phyloP scores from a whole-genome alignment of 257 asterid species.

The Orobanche coerulescens region DNA sequence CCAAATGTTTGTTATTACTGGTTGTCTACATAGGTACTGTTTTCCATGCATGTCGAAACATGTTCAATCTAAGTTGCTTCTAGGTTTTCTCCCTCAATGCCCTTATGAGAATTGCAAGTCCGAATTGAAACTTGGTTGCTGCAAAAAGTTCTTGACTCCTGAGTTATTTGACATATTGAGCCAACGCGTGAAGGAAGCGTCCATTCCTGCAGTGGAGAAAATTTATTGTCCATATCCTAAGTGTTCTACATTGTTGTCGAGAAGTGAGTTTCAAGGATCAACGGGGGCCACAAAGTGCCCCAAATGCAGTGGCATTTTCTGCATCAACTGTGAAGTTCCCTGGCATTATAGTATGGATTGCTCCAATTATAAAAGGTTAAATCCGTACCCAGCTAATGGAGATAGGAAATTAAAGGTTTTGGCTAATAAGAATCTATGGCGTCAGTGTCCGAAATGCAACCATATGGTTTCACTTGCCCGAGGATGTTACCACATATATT shows the following conservation, averaged over 20 bases:
- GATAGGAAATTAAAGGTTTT: conserved; percentile 41
- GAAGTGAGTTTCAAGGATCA: background rate
- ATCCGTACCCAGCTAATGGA: conserved; percentile 33
- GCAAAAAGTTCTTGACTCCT: background rate
- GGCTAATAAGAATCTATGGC: conserved; percentile 47
- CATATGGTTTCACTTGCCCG: conserved; percentile 50
- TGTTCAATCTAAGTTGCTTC: background rate
- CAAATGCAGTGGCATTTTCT: conserved; percentile 40
- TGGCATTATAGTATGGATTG: conserved; percentile 51
- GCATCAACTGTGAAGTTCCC: conserved; percentile 47
- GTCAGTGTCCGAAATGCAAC: conserved; percentile 49
- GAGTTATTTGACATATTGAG: background rate
- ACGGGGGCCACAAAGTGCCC: conserved; percentile 30
- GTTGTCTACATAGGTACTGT: background rate
- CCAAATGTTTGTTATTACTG: background rate
- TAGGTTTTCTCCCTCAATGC: background rate
- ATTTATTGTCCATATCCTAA: background rate
- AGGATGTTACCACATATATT: conserved; percentile 67
- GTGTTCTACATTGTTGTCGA: background rate
- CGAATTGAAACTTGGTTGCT: background rate
- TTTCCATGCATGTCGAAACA: conserved; percentile 4
- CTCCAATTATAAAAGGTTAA: conserved; percentile 17
- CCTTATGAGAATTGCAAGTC: background rate
- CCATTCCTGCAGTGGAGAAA: background rate
- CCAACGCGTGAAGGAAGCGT: background rate